Evolutionary conservation across 2,329 filamentous ascomycete species (phyloP), one percentile per base, ranked within the genome.

Genomic region (Talaromyces sp.): DNA sequence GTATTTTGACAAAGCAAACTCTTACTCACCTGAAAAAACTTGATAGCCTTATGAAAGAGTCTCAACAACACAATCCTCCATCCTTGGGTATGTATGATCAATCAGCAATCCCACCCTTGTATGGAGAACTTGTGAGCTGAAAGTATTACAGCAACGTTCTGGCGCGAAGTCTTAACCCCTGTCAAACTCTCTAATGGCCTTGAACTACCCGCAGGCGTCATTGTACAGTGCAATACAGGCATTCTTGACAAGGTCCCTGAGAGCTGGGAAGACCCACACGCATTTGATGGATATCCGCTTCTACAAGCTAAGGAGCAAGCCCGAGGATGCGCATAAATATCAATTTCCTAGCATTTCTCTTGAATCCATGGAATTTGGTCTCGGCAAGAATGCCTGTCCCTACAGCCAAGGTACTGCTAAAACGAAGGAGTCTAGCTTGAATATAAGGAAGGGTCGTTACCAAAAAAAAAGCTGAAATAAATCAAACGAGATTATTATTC

Each of bases 361-460:
- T 7, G 47, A 63, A 13, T 63, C 60, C 19, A 54, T 63, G 60
- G 60, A 53, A 17, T 63, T 63, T 22, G 85, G 86, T 0, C 84
- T 86, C 66, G 86, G 86, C 6, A 77, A 82, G 67, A 84, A 88
- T 71, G 71, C 74, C 31, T 76, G 74, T 63, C 72, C 59, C 59
- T 29, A 53, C 59, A 15, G 59, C 59, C n/a, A 61, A 36, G 25
- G 19, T 58, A 19, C 34, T 58, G 34, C 36, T 58, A 36, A 58
- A 58, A 58, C 54, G 54, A 29, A 58, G 54, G 36, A 36, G 34
- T 36, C 34, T 36, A 36, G 34, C 34, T 36, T 10, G 2, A 36
- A 36, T 36, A 36, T n/a, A n/a, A n/a, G n/a, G n/a, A n/a, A n/a
- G n/a, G n/a, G n/a, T n/a, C n/a, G n/a, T n/a, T n/a, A n/a, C n/a